phyloP scores from a whole-genome alignment of 129 eudicot genomes.

The Centella asiatica region DNA sequence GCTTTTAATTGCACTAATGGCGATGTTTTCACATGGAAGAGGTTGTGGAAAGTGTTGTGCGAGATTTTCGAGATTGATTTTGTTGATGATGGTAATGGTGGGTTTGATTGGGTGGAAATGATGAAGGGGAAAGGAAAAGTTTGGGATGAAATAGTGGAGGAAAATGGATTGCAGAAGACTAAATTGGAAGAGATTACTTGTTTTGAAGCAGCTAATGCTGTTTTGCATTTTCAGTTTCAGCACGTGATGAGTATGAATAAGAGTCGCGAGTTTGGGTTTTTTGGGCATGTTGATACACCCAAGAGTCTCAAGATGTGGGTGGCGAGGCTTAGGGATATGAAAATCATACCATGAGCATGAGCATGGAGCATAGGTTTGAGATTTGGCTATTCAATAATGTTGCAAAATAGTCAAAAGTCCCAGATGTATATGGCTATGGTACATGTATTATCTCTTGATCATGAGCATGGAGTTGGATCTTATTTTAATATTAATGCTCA shows the following conservation, averaged over 20 bases:
- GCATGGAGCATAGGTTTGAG: too few relatives aligned
- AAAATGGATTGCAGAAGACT: constrained; percentile 16
- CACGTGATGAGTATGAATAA: background rate
- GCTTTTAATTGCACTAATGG: constrained; percentile 34
- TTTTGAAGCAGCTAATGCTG: background rate
- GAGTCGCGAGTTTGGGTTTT: constrained; percentile 17
- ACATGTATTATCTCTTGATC: too few relatives aligned
- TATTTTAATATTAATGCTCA: too few relatives aligned
- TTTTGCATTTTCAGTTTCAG: background rate
- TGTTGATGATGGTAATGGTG: too few relatives aligned
- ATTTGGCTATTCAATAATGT: too few relatives aligned
- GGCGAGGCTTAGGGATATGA: background rate
- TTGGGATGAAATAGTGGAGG: constrained; percentile 20
- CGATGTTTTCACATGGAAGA: constrained; percentile 29
- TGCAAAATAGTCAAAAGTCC: too few relatives aligned
- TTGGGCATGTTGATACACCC: constrained; percentile 17
- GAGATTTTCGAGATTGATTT: constrained; percentile 10
- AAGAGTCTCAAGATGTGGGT: constrained; percentile 14
- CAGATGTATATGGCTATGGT: too few relatives aligned
- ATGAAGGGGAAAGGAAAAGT: constrained; percentile 20
- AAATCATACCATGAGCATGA: constrained; percentile 8
- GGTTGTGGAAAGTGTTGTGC: constrained; percentile 20
- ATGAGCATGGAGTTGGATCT: too few relatives aligned
- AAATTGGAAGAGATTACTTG: constrained; percentile 6
- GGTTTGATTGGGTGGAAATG: constrained; percentile 9